phyloP scores from a whole-genome alignment of 306 rosid species.

The Purshia tridentata region DNA sequence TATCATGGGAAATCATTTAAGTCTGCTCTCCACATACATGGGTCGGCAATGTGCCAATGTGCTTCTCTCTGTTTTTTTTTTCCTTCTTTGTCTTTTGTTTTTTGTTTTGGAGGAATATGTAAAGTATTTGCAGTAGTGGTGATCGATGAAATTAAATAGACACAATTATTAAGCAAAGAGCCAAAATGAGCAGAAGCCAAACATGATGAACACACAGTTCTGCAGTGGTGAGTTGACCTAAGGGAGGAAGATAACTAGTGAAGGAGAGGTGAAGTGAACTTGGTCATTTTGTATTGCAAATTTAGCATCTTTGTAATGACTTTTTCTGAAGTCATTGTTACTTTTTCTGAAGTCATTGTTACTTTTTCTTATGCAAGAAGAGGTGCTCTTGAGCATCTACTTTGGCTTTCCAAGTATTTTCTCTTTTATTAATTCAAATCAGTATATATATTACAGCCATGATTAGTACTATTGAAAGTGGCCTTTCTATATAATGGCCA shows the following conservation, averaged over 20 bases:
- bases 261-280: conserved; percentile 35
- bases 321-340: neutral
- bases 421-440: neutral
- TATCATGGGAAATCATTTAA: conserved; percentile 28
- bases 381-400: conserved; percentile 1
- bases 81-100: neutral
- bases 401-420: neutral
- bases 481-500: no score
- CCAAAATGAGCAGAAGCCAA: neutral
- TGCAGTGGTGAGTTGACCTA: conserved; percentile 34
- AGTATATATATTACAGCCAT: neutral
- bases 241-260: neutral
- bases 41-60: conserved; percentile 33
- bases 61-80: conserved; percentile 11
- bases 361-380: neutral
- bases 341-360: neutral
- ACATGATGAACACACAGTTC: neutral
- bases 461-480: no score
- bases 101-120: conserved; percentile 22
- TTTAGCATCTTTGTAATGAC: conserved; percentile 27
- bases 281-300: conserved; percentile 24
- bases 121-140: neutral
- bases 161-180: neutral
- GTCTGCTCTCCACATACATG: conserved; percentile 29
- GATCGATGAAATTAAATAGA: no score